Evolutionary conservation across 2,329 filamentous ascomycete species (phyloP), one percentile per base, ranked within the genome.

Genomic region (Fusarium pilosicola): DNA sequence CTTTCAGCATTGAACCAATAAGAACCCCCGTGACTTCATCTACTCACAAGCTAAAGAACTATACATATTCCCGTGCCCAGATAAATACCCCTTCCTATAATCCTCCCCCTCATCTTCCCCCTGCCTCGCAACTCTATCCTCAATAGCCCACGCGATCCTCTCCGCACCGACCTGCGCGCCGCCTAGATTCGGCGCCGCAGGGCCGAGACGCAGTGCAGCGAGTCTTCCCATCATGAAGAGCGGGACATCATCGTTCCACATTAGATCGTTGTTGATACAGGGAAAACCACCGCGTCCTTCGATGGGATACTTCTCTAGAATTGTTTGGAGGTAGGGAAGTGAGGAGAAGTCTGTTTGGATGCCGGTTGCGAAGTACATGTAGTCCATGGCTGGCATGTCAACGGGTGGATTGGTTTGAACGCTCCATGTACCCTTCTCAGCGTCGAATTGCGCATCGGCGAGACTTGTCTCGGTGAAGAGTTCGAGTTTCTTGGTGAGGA

Each of bases 281-380:
- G 94, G 93, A 26, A 95, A 83, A 0, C 93, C 93, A 8, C 90
- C 89, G 30, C 89, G 86, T 0, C 85, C 87, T 22, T 89, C 81
- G 39, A 96, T 86, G 0, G 92, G 92, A 69, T 91, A 85, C 24
- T 89, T 86, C 7, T 83, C 71, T 14, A 88, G 81, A 78, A 96
- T 88, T 0, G 84, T 87, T 63, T 89, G 82, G 18, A 96, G 82
- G 63, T 90, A 90, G 0, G 91, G 87, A 28, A 95, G 84, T 5
- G 85, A 85, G 3, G 82, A 77, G 32, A 94, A 88, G 71, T 94
- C 86, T 0, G 89, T 88, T 55, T 90, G 86, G 44, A 93, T 88
- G 0, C 93, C 93, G 0, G 93, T 96, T 20, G 93, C 93, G 76
- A 92, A 94, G 81, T 93, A 93, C 71, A 95, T 89, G 80, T 92